Percentiles rank a stretch among this genome's conserved stretches.
phyloP scores from a whole-genome alignment of 140 eudicot genomes.

The Anethum foeniculum region DNA sequence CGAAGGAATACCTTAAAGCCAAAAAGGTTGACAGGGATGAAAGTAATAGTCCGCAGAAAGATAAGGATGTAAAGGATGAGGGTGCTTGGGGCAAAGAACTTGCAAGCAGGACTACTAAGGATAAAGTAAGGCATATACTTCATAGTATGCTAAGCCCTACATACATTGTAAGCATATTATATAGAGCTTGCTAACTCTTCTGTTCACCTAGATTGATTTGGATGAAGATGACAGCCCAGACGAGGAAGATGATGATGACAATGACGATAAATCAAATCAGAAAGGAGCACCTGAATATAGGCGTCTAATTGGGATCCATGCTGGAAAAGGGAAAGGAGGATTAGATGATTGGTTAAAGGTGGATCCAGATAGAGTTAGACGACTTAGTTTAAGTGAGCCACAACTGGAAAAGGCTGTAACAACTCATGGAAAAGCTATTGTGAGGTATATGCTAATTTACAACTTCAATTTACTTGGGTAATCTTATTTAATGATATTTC shows the following conservation, averaged over 20 bases:
- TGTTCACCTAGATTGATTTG: slow-evolving; percentile 29
- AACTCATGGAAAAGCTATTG: slow-evolving; percentile 63
- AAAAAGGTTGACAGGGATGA: slow-evolving; percentile 41
- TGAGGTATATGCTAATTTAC: slow-evolving; percentile 42
- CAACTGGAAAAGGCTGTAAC: slow-evolving; percentile 73
- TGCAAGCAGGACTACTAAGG: slow-evolving; percentile 28
- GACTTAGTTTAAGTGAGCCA: slow-evolving; percentile 94
- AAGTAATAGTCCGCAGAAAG: slow-evolving; percentile 29
- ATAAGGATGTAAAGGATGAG: slow-evolving; percentile 33
- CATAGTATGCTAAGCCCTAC: not conserved
- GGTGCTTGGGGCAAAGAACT: slow-evolving; percentile 89
- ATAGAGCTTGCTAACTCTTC: slow-evolving; percentile 7
- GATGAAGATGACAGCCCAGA: slow-evolving; percentile 32
- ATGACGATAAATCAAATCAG: slow-evolving; percentile 40
- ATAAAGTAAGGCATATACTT: slow-evolving; percentile 29
- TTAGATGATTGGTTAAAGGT: slow-evolving; percentile 68
- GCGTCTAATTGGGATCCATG: slow-evolving; percentile 84
- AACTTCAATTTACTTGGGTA: not conserved
- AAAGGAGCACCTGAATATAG: slow-evolving; percentile 66
- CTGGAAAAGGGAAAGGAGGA: slow-evolving; percentile 99
- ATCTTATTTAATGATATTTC: not conserved
- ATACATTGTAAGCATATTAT: not conserved
- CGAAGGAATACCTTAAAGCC: slow-evolving; percentile 72
- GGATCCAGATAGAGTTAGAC: slow-evolving; percentile 91
- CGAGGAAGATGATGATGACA: slow-evolving; percentile 32